Evolutionary conservation across 768 basidiomycete species (phyloP).

Genomic region (Hygrocybe punicea): DNA sequence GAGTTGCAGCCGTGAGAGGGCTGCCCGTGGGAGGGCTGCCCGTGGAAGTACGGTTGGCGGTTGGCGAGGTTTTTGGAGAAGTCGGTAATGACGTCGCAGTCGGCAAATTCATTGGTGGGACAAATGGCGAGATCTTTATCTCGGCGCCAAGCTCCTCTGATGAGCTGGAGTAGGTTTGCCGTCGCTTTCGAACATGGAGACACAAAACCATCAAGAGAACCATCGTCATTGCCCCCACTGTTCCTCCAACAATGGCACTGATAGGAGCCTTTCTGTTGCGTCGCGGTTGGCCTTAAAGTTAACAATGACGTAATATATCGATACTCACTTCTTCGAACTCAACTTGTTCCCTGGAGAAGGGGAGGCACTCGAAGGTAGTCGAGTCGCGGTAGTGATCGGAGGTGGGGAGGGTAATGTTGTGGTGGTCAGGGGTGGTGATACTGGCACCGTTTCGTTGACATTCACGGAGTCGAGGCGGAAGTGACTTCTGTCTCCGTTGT

Average conservation of each 20-base stretch:
- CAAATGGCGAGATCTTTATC: too few relatives aligned
- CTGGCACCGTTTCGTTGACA: neutral
- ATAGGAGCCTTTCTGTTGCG: constrained; percentile 14
- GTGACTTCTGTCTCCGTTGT: constrained; percentile 2
- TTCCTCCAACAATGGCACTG: constrained; percentile 53
- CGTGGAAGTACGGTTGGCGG: too few relatives aligned
- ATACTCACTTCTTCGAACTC: neutral
- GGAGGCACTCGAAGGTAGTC: neutral
- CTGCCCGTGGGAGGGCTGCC: too few relatives aligned
- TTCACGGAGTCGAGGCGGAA: constrained; percentile 1
- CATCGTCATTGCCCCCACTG: constrained; percentile 34
- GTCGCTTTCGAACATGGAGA: neutral
- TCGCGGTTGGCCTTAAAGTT: neutral
- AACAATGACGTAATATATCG: neutral
- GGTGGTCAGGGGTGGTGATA: neutral
- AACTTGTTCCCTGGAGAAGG: neutral
- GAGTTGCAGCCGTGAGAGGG: too few relatives aligned
- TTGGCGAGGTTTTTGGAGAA: too few relatives aligned
- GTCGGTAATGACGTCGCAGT: too few relatives aligned
- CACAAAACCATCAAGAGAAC: neutral
- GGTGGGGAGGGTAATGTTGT: neutral
- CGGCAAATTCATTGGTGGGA: too few relatives aligned
- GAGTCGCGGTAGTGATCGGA: neutral
- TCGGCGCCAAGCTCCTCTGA: too few relatives aligned
- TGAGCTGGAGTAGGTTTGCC: too few relatives aligned